Evolutionary conservation across 2,329 filamentous ascomycete genomes (phyloP).

Genomic region (Apiospora rasikravindrae): DNA sequence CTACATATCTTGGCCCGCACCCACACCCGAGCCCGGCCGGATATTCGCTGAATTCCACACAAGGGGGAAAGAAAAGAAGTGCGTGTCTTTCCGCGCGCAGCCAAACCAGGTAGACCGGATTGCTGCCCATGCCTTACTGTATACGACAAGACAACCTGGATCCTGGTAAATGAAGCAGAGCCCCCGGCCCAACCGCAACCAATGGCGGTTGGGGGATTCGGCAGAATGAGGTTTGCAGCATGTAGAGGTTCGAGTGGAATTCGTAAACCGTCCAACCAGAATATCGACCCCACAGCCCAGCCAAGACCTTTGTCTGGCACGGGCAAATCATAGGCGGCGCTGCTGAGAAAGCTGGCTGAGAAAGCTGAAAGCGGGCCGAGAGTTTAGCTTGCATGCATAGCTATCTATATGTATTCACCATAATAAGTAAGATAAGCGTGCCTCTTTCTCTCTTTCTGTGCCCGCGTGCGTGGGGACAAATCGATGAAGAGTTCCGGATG

Average conservation of each 20-base stretch:
- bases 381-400: not conserved
- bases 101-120: not conserved
- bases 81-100: not conserved
- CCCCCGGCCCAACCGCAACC: conserved; percentile 2
- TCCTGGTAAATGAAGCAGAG: not conserved
- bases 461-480: not conserved
- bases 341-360: not conserved
- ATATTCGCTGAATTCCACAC: not conserved
- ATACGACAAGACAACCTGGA: not conserved
- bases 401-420: not conserved
- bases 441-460: not conserved
- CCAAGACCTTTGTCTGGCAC: conserved; percentile 17
- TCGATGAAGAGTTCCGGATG: not conserved
- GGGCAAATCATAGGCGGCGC: not conserved
- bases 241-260: conserved; percentile 11
- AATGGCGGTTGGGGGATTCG: conserved; percentile 20
- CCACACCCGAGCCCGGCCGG: conserved; percentile 11
- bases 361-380: conserved; percentile 10
- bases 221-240: conserved; percentile 18
- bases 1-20: not conserved
- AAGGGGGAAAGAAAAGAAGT: conserved; percentile 1
- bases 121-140: not conserved
- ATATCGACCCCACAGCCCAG: conserved; percentile 22
- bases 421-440: not conserved
- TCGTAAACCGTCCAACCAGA: conserved; percentile 28